Conservation (phyloP, 768 basidiomycete genomes). For the Ramaria rubella region DNA sequence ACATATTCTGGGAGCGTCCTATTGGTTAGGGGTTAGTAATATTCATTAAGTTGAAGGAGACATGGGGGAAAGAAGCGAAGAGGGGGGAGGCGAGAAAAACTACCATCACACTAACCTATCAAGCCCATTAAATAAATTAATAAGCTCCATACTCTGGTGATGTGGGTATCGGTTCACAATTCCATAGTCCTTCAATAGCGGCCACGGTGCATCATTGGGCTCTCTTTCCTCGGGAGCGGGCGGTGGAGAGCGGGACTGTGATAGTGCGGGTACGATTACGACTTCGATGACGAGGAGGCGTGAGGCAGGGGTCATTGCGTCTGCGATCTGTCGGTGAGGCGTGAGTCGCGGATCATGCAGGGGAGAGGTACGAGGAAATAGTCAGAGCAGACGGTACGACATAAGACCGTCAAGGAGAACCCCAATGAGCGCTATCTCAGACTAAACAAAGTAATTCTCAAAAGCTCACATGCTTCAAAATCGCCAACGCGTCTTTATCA, state of each 20-base stretch:
- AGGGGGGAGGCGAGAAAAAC: background rate
- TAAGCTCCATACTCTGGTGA: conserved; percentile 9
- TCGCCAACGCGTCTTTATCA: too few relatives aligned
- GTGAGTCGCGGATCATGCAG: background rate
- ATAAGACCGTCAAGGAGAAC: too few relatives aligned
- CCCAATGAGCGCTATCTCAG: too few relatives aligned
- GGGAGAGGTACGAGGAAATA: background rate
- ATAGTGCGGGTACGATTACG: background rate
- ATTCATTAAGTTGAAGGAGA: background rate
- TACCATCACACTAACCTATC: conserved; percentile 1
- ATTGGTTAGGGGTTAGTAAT: background rate
- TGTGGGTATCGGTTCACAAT: conserved; percentile 4
- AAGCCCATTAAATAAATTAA: background rate
- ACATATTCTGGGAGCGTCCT: conserved; percentile 2
- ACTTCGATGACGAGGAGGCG: conserved; percentile 7
- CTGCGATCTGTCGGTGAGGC: conserved; percentile 10
- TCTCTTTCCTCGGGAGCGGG: background rate
- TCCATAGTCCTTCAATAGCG: conserved; percentile 6
- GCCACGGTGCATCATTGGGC: conserved; percentile 3
- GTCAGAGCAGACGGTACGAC: background rate
- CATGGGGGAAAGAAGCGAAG: too few relatives aligned
- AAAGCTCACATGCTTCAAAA: too few relatives aligned
- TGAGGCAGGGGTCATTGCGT: conserved; percentile 8
- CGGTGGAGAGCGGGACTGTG: background rate
- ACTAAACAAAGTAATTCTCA: too few relatives aligned